These are phyloP conservation scores for Bipolaris zeicola DNA, from an alignment of 2,329 filamentous ascomycete species.

Conservation along the genomic window DNA sequence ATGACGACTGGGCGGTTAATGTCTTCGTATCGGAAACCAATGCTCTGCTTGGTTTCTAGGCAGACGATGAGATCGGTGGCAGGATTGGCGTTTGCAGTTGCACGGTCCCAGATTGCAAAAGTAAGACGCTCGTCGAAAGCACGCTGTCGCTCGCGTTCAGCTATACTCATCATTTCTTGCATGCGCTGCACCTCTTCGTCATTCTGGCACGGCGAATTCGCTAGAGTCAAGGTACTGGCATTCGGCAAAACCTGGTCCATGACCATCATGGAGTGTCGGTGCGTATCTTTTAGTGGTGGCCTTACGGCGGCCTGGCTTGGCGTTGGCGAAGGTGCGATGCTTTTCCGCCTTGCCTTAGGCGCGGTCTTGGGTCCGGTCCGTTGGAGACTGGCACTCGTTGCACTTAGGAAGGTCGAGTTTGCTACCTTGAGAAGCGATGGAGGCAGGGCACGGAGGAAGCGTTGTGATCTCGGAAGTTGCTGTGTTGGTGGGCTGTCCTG, in stretches of 20 bases:
- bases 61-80: slow-evolving; percentile 93
- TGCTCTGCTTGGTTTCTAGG: slow-evolving; percentile 84
- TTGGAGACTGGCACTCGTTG: slow-evolving; percentile 80
- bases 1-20: slow-evolving; percentile 91
- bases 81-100: slow-evolving; percentile 89
- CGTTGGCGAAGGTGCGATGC: slow-evolving; percentile 26
- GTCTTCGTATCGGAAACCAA: slow-evolving; percentile 96
- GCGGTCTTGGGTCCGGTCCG: slow-evolving; percentile 60
- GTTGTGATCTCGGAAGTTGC: slow-evolving; percentile 87
- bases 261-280: slow-evolving; percentile 55
- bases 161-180: slow-evolving; percentile 63
- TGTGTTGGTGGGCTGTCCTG: slow-evolving; percentile 79
- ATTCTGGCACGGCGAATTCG: slow-evolving; percentile 38
- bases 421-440: slow-evolving; percentile 91
- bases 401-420: slow-evolving; percentile 93
- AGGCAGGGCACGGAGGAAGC: slow-evolving; percentile 86
- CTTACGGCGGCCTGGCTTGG: slow-evolving; percentile 16
- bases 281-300: slow-evolving; percentile 39
- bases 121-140: slow-evolving; percentile 86
- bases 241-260: slow-evolving; percentile 56
- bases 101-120: slow-evolving; percentile 91
- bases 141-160: slow-evolving; percentile 72
- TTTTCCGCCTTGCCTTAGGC: slow-evolving; percentile 43
- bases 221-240: slow-evolving; percentile 40
- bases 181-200: slow-evolving; percentile 36